Conservation (phyloP, 148 eudicot species). For the Vaccinium macrocarpon region DNA sequence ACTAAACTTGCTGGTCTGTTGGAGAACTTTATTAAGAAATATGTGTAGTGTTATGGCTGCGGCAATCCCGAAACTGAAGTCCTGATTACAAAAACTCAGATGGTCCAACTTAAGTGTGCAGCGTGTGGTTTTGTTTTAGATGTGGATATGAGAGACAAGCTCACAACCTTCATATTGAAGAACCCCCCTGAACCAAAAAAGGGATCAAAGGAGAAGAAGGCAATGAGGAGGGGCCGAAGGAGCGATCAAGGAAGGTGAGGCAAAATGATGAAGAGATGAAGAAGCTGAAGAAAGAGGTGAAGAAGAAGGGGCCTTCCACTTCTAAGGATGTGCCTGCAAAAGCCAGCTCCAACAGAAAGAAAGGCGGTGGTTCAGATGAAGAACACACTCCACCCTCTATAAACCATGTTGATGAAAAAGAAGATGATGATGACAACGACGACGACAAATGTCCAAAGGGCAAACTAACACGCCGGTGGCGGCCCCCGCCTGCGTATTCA, state of each 20-base stretch:
- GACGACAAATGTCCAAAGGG: constrained; percentile 70
- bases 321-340: constrained; percentile 44
- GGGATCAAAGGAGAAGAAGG: constrained; percentile 69
- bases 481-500: constrained; percentile 59
- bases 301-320: constrained; percentile 49
- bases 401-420: constrained; percentile 50
- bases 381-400: constrained; percentile 47
- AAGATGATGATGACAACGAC: constrained; percentile 29
- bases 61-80: constrained; percentile 90
- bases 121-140: constrained; percentile 86
- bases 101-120: constrained; percentile 70
- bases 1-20: constrained; percentile 76
- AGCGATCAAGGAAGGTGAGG: constrained; percentile 83
- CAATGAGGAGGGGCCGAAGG: constrained; percentile 78
- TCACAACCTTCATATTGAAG: constrained; percentile 75
- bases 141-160: constrained; percentile 88
- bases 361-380: constrained; percentile 58
- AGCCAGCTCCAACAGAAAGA: constrained; percentile 50
- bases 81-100: constrained; percentile 68
- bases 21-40: constrained; percentile 79
- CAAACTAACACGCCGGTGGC: constrained; percentile 77
- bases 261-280: constrained; percentile 73
- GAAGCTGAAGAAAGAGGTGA: constrained; percentile 62
- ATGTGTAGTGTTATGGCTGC: constrained; percentile 85
- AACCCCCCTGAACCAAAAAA: constrained; percentile 74